phyloP scores from a whole-genome alignment of 257 asterid genomes.

The Henckelia pumila region DNA sequence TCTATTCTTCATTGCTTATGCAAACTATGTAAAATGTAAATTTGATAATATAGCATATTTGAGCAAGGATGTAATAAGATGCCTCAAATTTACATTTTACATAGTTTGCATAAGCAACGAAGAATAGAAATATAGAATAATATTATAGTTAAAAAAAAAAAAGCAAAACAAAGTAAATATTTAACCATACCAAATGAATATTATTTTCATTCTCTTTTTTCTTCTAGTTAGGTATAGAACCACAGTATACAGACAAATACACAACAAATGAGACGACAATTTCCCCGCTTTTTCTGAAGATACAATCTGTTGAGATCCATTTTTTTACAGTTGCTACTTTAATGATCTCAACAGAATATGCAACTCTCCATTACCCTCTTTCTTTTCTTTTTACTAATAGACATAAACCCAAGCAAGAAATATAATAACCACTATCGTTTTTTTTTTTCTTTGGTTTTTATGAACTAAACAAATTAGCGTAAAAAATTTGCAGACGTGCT shows the following conservation, averaged over 20 bases:
- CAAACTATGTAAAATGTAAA: too few relatives aligned
- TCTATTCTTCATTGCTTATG: too few relatives aligned
- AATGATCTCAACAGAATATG: conserved; percentile 29
- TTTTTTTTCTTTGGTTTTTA: conserved; percentile 26
- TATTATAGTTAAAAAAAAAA: too few relatives aligned
- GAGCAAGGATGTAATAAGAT: too few relatives aligned
- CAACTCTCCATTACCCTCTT: conserved; percentile 1
- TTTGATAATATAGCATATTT: too few relatives aligned
- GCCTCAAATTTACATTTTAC: too few relatives aligned
- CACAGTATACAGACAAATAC: neutral
- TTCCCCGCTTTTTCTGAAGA: neutral
- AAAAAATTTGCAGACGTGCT: conserved; percentile 22
- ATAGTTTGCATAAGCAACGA: too few relatives aligned
- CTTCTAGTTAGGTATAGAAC: neutral
- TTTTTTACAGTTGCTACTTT: conserved; percentile 24
- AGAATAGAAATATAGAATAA: too few relatives aligned
- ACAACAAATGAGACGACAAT: neutral
- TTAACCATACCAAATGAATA: too few relatives aligned
- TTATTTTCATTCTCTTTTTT: too few relatives aligned
- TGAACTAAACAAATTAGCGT: conserved; percentile 29
- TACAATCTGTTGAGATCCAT: conserved; percentile 17
- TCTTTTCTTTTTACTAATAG: conserved; percentile 19
- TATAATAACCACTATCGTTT: conserved; percentile 24
- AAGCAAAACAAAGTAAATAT: too few relatives aligned
- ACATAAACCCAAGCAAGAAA: conserved; percentile 25